Evolutionary conservation across 768 basidiomycete species (phyloP).

Genomic region (Solioccasus polychromus): DNA sequence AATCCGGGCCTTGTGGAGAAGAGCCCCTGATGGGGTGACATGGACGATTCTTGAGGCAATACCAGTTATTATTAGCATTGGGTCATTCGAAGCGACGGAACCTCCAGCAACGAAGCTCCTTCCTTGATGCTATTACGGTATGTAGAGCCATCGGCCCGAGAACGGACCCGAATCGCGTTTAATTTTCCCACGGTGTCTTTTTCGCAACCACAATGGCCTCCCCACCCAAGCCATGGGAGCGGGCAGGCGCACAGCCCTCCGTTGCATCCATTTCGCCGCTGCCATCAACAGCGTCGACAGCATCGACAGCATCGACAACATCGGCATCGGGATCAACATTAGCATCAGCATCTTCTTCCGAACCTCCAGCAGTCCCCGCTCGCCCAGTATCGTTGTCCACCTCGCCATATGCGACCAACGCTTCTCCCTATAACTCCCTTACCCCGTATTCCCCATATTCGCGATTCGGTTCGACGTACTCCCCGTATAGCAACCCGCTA

Average conservation of each 20-base stretch:
- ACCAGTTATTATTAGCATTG: too few species aligned
- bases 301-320: conserved; percentile 21
- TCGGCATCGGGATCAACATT: conserved; percentile 20
- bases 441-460: conserved; percentile 47
- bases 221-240: conserved; percentile 91
- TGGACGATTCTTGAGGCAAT: too few species aligned
- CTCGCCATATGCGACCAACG: conserved; percentile 34
- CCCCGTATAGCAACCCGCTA: conserved; percentile 32
- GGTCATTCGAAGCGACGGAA: too few species aligned
- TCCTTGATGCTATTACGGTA: too few species aligned
- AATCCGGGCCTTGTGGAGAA: too few species aligned
- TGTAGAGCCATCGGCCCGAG: too few species aligned
- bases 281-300: conserved; percentile 19
- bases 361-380: conserved; percentile 53
- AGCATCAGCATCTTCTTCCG: conserved; percentile 23
- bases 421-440: conserved; percentile 45
- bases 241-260: conserved; percentile 40
- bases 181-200: conserved; percentile 17
- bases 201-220: conserved; percentile 58
- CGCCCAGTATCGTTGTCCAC: conserved; percentile 51
- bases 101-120: too few species aligned
- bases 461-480: conserved; percentile 34
- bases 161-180: too few species aligned
- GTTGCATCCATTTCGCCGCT: conserved; percentile 25
- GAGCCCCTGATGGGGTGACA: too few species aligned